Conservation (phyloP, 2,329 filamentous ascomycete genomes). For the Nigrospora oryzae region DNA sequence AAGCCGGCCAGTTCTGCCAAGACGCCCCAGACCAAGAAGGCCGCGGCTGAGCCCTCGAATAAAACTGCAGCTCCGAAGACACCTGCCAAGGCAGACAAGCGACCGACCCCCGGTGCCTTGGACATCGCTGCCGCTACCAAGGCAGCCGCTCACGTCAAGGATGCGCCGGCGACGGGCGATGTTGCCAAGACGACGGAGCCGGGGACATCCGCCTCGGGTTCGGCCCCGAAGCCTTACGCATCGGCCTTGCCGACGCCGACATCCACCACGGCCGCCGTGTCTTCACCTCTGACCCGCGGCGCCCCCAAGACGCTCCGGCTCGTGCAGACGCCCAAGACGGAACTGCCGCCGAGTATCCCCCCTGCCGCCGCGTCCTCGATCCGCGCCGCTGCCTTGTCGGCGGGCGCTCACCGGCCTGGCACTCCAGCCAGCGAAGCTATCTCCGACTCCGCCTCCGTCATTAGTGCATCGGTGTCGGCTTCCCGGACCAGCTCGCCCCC, state of each 20-base stretch:
- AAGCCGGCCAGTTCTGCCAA: constrained; percentile 9
- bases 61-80: constrained; percentile 15
- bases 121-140: constrained; percentile 40
- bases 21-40: constrained; percentile 16
- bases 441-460: constrained; percentile 68
- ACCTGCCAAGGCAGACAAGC: constrained; percentile 24
- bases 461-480: constrained; percentile 60
- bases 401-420: constrained; percentile 47
- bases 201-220: constrained; percentile 14
- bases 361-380: constrained; percentile 19
- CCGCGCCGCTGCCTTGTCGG: constrained; percentile 17
- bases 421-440: constrained; percentile 67
- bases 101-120: constrained; percentile 30
- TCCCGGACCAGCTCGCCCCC: constrained; percentile 67
- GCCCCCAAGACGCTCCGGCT: constrained; percentile 62
- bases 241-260: constrained; percentile 42
- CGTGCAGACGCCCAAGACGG: constrained; percentile 56
- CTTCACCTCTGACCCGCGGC: constrained; percentile 41
- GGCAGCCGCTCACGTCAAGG: constrained; percentile 7
- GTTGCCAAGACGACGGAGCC: constrained; percentile 21
- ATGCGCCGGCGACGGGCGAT: constrained; percentile 7
- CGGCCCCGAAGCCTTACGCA: constrained; percentile 23
- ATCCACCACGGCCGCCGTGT: constrained; percentile 34
- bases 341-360: constrained; percentile 34
- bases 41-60: constrained; percentile 12